Conservation (phyloP, 768 basidiomycete species). For the Tricholoma sp. region DNA sequence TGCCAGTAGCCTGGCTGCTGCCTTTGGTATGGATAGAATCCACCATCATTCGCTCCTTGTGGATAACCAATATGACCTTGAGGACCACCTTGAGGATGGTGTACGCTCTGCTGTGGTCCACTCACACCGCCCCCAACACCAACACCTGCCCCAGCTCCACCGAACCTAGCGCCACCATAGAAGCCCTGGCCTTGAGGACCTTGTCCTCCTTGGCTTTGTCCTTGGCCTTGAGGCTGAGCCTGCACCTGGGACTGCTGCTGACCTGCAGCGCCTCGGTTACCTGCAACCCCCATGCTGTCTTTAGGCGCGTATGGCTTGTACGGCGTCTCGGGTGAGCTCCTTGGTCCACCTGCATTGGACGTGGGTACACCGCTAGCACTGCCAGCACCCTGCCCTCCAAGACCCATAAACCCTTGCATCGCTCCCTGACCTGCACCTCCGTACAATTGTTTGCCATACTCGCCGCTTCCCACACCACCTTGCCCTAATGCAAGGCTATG, state of each 20-base stretch:
- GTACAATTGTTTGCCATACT: slow-evolving; percentile 43
- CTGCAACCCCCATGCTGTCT: slow-evolving; percentile 50
- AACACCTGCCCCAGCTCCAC: slow-evolving; percentile 30
- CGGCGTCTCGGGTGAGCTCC: slow-evolving; percentile 62
- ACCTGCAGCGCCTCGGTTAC: slow-evolving; percentile 36
- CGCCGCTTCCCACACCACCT: slow-evolving; percentile 32
- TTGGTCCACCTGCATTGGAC: slow-evolving; percentile 40
- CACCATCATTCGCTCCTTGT: slow-evolving; percentile 58
- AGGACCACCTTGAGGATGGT: slow-evolving; percentile 41
- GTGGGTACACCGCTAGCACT: slow-evolving; percentile 32
- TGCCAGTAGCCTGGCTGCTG: slow-evolving; percentile 64
- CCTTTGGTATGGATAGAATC: slow-evolving; percentile 72
- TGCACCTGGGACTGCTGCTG: slow-evolving; percentile 41
- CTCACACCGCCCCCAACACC: slow-evolving; percentile 32
- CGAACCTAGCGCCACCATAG: slow-evolving; percentile 44
- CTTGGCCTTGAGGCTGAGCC: slow-evolving; percentile 48
- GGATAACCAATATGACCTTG: slow-evolving; percentile 60
- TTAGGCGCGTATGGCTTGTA: slow-evolving; percentile 76
- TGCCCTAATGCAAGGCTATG: slow-evolving; percentile 41
- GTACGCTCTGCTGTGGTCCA: slow-evolving; percentile 37
- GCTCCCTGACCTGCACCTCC: slow-evolving; percentile 46
- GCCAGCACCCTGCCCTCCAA: slow-evolving; percentile 42
- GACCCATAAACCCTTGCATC: slow-evolving; percentile 70
- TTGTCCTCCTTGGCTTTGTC: slow-evolving; percentile 34
- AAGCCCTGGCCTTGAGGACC: slow-evolving; percentile 48